Base-by-base conservation (phyloP, 306 rosid species). In the Begonia loranthoides region DNA sequence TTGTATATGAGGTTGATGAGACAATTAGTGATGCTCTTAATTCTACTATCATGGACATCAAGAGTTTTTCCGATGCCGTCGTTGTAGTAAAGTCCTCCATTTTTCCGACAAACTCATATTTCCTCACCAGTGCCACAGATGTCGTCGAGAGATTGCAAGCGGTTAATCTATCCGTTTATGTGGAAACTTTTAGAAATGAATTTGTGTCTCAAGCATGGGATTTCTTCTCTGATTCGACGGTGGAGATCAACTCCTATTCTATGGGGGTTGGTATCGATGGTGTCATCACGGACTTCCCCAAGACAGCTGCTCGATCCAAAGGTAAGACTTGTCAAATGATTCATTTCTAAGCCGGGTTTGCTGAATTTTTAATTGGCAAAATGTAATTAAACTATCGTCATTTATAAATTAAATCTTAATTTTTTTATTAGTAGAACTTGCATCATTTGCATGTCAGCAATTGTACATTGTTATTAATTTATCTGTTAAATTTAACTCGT, bases 191-290 rank as follows among this genome's bases (percentile, higher is more conserved):
- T 75, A 80, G 78, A 80, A 86, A 92, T 56, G 99, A 92, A 81
- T 92, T 80, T 63, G 73, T 71, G 48, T 76, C 96, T 51, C 99
- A 92, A 66, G 76, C 88, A 12, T 92, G 82, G 82, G 99, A 92
- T 73, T 86, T 73, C 81, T 80, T 76, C 82, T 78, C 92, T 3
- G 99, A 92, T 72, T 51, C 99, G 57, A 80, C 93, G 0, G 73
- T 78, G 50, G 96, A 92, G 79, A 69, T 92, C 65, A 86, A 86
- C 72, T 54, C 96, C 34, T 92, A 6, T 62, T 55, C 70, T 62
- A 3, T 0, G 2, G 87, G 57, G 49, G 53, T 48, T 46, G 48
- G 2, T 6, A 58, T 83, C 50, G 66, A 80, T 49, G 99, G 99
- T 22, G 64, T 92, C 60, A 68, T 92, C 74, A 86, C 99, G 10